These are phyloP conservation scores for Acanthamoeba healyi DNA, from an alignment of 208 protist genomes.

Conservation along the genomic window DNA sequence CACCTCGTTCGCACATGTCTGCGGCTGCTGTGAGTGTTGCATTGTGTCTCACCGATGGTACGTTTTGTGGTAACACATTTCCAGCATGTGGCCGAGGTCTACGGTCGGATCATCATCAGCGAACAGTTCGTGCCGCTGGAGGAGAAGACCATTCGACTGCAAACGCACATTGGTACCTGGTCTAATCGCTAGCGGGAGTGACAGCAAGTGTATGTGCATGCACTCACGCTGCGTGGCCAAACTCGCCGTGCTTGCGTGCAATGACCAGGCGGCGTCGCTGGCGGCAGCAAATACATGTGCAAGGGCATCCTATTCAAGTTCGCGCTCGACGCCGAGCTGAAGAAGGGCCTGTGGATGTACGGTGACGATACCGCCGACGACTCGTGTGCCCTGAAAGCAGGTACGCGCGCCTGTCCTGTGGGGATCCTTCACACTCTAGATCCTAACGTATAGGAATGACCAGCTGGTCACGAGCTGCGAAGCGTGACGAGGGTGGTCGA, in stretches of 20 bases:
- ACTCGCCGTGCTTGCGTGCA: not conserved
- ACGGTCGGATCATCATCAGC: slow-evolving; percentile 74
- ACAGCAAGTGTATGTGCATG: too few relatives aligned
- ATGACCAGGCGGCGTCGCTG: slow-evolving; percentile 59
- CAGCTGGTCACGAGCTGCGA: slow-evolving; percentile 53
- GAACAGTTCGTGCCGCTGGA: slow-evolving; percentile 66
- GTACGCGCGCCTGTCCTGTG: too few relatives aligned
- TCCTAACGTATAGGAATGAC: too few relatives aligned
- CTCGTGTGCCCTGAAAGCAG: slow-evolving; percentile 10
- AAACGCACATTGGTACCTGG: slow-evolving; percentile 36
- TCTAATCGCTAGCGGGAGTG: too few relatives aligned
- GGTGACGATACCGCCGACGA: slow-evolving; percentile 46
- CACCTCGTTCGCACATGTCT: not conserved
- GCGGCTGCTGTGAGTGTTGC: not conserved
- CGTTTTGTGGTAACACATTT: too few relatives aligned
- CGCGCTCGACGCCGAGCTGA: slow-evolving; percentile 61
- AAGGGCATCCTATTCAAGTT: slow-evolving; percentile 79
- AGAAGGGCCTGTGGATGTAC: slow-evolving; percentile 67
- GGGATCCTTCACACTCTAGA: too few relatives aligned
- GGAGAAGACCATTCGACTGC: slow-evolving; percentile 50
- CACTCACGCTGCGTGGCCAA: too few relatives aligned
- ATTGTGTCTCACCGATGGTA: not conserved
- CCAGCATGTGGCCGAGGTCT: slow-evolving; percentile 66
- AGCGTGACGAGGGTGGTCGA: slow-evolving; percentile 20
- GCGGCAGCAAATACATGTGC: slow-evolving; percentile 72